A percentile compares a stretch with the other conserved stretches of the same genome.
phyloP scores from a whole-genome alignment of 1,139 yeast species.

The Suhomyces wounanorum region DNA sequence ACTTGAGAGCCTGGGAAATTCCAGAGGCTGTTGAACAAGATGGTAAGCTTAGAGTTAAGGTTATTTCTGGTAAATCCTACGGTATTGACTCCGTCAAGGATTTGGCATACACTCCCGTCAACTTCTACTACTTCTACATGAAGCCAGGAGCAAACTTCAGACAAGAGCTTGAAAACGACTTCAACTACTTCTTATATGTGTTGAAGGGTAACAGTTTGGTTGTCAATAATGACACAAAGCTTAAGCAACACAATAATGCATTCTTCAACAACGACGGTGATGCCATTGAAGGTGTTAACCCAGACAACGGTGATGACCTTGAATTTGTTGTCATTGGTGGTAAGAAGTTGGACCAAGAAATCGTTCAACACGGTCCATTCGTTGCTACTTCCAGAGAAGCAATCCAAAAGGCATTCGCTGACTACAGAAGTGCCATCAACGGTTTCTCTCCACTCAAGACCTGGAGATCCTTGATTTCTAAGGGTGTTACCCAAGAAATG shows the following conservation, averaged over 20 bases:
- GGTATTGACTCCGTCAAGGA: conserved; percentile 76
- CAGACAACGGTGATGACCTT: conserved; percentile 30
- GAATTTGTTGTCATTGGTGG: conserved; percentile 79
- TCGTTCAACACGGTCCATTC: conserved; percentile 90
- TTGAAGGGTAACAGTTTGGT: conserved; percentile 59
- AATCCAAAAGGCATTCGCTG: conserved; percentile 67
- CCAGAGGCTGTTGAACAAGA: conserved; percentile 65
- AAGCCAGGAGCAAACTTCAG: conserved; percentile 68
- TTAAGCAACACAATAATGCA: conserved; percentile 53
- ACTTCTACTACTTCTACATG: conserved; percentile 68
- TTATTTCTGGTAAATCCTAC: conserved; percentile 75
- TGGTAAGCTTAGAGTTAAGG: conserved; percentile 67
- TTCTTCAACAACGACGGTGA: conserved; percentile 73
- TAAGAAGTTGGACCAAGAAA: conserved; percentile 69
- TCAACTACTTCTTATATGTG: conserved; percentile 74
- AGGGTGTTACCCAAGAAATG: conserved; percentile 56
- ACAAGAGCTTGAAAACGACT: conserved; percentile 63
- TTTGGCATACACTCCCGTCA: conserved; percentile 82
- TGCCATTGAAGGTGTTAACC: conserved; percentile 44
- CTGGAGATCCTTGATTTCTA: conserved; percentile 70
- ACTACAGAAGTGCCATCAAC: conserved; percentile 65
- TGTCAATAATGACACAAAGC: conserved; percentile 44
- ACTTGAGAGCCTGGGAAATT: conserved; percentile 68
- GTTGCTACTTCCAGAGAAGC: conserved; percentile 61
- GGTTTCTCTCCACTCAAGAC: conserved; percentile 73